Base-by-base conservation (phyloP, 2,329 filamentous ascomycete species). In the Cordyceps farinosa region DNA sequence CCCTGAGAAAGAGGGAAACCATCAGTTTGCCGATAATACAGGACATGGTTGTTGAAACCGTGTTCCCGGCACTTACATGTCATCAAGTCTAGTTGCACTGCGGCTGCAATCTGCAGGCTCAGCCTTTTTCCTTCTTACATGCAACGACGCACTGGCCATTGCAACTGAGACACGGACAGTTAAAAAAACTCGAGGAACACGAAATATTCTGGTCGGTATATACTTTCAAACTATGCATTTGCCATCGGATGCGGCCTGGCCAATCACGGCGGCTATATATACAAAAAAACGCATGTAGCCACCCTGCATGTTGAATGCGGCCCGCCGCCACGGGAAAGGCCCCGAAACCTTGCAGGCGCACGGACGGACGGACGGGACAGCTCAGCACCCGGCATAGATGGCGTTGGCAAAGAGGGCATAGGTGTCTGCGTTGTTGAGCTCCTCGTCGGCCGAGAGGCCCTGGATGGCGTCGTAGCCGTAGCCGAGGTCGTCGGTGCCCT, bases 401-500 rank as follows among this genome's bases (percentile, higher is more conserved):
- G 65, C 59, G 34, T 68, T 65, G 5, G 67, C 66, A 36, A 65
- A 69, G 3, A 68, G 52, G 15, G 62, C 61, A 30, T 65, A 68
- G 1, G 65, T 67, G 36, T 68, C 67, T 1, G 67, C 67, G 32
- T 68, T 65, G 56, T 65, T 66, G 30, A 66, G 27, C 62, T 65
- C 67, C 32, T 68, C 52, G 2, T 27, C 10, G 29, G 53, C 44
- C 3, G 47, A 45, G 11, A 68, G 60, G 38, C 29, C 47, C 32
- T 48, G 56, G 29, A 67, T 27, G 13, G 45, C 63, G 34, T 63
- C 51, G 62, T 68, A 68, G 34, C 67, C 67, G 40, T 68, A 68
- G 38, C 63, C 62, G 22, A 48, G 45, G 47, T 64, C 62, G 40
- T 58, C 62, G 3, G 84, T 87, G 17, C 84, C 82, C 48, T 82